Base-by-base conservation (phyloP, 192 early-diverging fungal species). In the Phycomyces blakesleeanus region DNA sequence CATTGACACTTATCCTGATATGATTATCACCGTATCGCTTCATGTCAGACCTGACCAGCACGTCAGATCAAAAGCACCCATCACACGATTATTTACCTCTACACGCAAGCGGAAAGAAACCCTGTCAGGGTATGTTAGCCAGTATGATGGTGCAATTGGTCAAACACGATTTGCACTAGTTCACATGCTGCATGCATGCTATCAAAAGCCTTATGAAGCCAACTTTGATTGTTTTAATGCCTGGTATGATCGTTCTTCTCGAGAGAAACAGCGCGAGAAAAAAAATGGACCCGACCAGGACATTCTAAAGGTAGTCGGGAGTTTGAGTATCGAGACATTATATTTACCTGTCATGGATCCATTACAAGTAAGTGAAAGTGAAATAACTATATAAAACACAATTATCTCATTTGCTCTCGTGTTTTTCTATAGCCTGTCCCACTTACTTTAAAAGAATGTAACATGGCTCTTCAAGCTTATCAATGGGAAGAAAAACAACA, bases 191-290 rank as follows among this genome's bases (percentile, higher is more conserved):
- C 53, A 39, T 2, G 70, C 57, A 12, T 72, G 70, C 55, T 34
- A 61, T 14, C 51, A 61, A 52, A 47, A 52, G 1, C 21, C 63
- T 8, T 66, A 61, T 47, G 21, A 34, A 5, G 70, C 64, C 9
- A 44, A 40, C 7, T 72, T 72, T 20, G 57, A 65, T 51, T 72
- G 70, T 50, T 61, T 72, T 38, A 72, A 72, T 62, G 70, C 63
- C 6, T 72, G 70, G 70, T 56, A 60, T 49, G 41, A 52, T 12
- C 29, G 41, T 4, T 54, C 69, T 0, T 56, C 56, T 44, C 51
- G 24, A 25, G 56, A 60, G 24, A 27, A 44, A 50, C 56, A 64
- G 2, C 42, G 57, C 20, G 42, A 59, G 22, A 29, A 59, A 38
- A 55, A 60, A n/a, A 60, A 51, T 29, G 64, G 55, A 44, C 26